A percentile compares a stretch with the other conserved stretches of the same genome.
These are phyloP conservation scores for Rhazya stricta DNA, from an alignment of 257 asterid genomes.

Conservation along the genomic window DNA sequence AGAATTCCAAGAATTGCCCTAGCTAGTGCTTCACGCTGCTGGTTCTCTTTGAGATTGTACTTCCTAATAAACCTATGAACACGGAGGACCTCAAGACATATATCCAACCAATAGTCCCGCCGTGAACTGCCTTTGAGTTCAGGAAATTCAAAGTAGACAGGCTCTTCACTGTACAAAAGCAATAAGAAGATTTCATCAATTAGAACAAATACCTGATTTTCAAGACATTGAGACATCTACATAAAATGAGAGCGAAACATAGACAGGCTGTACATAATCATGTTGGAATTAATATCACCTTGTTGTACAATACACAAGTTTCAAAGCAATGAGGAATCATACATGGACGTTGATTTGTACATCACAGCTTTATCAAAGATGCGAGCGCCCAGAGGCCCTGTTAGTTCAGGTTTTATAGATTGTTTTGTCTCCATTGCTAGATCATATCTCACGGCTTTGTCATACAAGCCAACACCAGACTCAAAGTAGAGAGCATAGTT, in stretches of 20 bases:
- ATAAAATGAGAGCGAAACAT: constrained; percentile 20
- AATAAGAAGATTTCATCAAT: constrained; percentile 28
- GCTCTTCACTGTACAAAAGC: constrained; percentile 59
- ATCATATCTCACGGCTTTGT: constrained; percentile 83
- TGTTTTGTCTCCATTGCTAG: constrained; percentile 69
- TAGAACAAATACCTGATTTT: constrained; percentile 9
- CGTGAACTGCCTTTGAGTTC: constrained; percentile 87
- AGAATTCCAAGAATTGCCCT: constrained; percentile 77
- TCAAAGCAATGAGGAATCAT: constrained; percentile 39
- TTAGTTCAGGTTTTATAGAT: constrained; percentile 80
- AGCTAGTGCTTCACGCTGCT: constrained; percentile 65
- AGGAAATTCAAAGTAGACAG: constrained; percentile 87
- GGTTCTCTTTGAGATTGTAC: constrained; percentile 55
- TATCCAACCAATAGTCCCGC: constrained; percentile 89
- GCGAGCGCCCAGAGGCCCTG: constrained; percentile 97
- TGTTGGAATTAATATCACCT: constrained; percentile 19
- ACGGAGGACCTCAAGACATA: constrained; percentile 70
- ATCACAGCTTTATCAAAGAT: constrained; percentile 91
- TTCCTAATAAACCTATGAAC: constrained; percentile 66
- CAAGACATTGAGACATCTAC: constrained; percentile 42
- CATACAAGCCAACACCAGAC: constrained; percentile 78
- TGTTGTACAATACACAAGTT: constrained; percentile 12
- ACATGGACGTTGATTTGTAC: constrained; percentile 82
- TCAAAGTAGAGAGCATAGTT: constrained; percentile 80
- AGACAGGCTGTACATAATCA: constrained; percentile 54